Base-by-base conservation (phyloP, 2,329 filamentous ascomycete genomes). In the Diplodia intermedia region DNA sequence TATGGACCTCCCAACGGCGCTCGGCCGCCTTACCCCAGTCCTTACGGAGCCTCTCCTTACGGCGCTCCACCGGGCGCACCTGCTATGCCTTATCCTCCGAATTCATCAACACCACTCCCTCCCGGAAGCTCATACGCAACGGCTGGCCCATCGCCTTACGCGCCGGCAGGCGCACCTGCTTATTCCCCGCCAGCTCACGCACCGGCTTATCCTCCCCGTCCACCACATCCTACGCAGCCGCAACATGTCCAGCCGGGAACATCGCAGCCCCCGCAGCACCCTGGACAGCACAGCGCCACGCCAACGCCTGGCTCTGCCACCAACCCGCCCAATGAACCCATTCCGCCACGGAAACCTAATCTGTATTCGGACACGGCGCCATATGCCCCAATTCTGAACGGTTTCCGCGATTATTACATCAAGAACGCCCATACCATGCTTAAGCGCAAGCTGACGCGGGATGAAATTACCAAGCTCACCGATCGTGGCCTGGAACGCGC, bases 401-500 rank as follows among this genome's bases (percentile, higher is more conserved):
- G 43, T 20, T 68, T 68, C 57, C 66, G 66, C n/a, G 60, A 65
- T 29, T 63, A 63, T 26, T 68, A 63, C 38, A 49, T 68, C 66
- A 62, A 57, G 11, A 62, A 68, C 18, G 36, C 56, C 18, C 56
- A 62, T 20, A 36, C 55, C 23, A 68, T 56, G 66, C 36, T 65
- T 9, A 68, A 56, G 38, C 57, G 66, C 40, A 38, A 55, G 8
- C 57, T 63, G 8, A 65, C 57, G 18, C 57, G 60, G 4, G 57
- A 68, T 31, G 52, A 65, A 20, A 65, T 68, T 29, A 57, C 50
- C 33, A 63, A 65, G 20, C 60, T 68, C 33, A 53, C 52, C 14
- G 66, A 68, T 52, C 66, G 66, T 20, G 66, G 66, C 26, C 31
- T 68, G n/a, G 66, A 68, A 26, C 38, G 66, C 7, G 66, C 66